Base-by-base conservation (phyloP, 208 protist species). In the Leptomonas pyrrhocoris region DNA sequence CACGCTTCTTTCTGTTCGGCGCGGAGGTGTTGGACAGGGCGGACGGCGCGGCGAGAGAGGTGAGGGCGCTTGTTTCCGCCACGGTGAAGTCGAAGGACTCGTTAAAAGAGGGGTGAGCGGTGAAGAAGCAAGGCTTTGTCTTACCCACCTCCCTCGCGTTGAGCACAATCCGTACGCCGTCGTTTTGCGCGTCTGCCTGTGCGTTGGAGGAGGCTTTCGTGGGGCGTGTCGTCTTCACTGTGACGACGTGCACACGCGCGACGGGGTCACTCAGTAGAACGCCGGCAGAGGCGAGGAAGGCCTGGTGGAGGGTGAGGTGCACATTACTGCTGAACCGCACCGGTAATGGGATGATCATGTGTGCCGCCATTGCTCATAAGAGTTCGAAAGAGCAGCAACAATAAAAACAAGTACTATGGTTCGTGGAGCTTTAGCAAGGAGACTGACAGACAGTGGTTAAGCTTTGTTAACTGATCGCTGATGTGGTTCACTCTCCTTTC, bases 181-280 rank as follows among this genome's bases (percentile, higher is more conserved):
- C 74, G 27, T 50, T 58, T 16, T 1, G 18, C 25, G 7, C 2
- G 16, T 18, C 19, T 8, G 28, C 16, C 0, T 15, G 23, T 38
- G 36, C 23, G 27, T 36, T 38, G 31, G 25, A 27, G 38, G 56
- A 34, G 50, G 46, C 50, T 45, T 18, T 21, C n/a, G 74, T 60
- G 28, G 34, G 34, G 34, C 54, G 72, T 48, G 60, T 49, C 45
- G 64, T 87, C 38, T 88, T 84, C 15, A 93, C 68, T 7, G 87
- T 92, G 18, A 92, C 72, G n/a, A 93, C 55, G 48, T 85, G 80
- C 12, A 93, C 81, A 13, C 79, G 75, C 1, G 85, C 89, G 13
- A 94, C 59, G 2, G 91, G 86, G 45, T 96, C 89, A 60, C 83
- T 83, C 59, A 93, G 85, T 15, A 94, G 72, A 40, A 92, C 66